Evolutionary conservation across 2,329 filamentous ascomycete species (phyloP).

Genomic region (Diaporthe longicolla): DNA sequence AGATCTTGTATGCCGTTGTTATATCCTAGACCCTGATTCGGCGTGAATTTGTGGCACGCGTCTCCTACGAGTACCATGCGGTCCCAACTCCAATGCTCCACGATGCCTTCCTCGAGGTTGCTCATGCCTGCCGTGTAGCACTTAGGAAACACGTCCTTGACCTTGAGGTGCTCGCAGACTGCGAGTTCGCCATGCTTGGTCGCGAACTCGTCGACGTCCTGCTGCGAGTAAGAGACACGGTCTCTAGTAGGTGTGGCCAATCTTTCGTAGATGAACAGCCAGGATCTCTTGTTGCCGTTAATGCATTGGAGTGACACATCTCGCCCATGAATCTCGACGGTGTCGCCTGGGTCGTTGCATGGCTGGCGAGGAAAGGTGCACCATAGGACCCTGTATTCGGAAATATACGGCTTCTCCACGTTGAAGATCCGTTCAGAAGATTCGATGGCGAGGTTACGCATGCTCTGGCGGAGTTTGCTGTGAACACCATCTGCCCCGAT

Average conservation of each 20-base stretch:
- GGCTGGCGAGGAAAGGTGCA: slow-evolving; percentile 48
- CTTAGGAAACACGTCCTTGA: slow-evolving; percentile 50
- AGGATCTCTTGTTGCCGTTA: slow-evolving; percentile 48
- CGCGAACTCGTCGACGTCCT: slow-evolving; percentile 49
- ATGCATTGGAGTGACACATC: slow-evolving; percentile 50
- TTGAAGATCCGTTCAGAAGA: slow-evolving; percentile 36
- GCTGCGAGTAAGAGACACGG: slow-evolving; percentile 46
- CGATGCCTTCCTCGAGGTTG: slow-evolving; percentile 55
- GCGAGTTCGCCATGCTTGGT: slow-evolving; percentile 48
- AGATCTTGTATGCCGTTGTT: slow-evolving; percentile 56
- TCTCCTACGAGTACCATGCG: slow-evolving; percentile 56
- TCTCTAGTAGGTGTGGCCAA: slow-evolving; percentile 47
- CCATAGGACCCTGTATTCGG: slow-evolving; percentile 54
- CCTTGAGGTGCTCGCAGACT: slow-evolving; percentile 46
- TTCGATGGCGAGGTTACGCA: slow-evolving; percentile 51
- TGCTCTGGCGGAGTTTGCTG: slow-evolving; percentile 53
- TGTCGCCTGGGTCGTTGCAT: slow-evolving; percentile 45
- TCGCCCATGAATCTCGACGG: slow-evolving; percentile 50
- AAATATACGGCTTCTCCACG: slow-evolving; percentile 50
- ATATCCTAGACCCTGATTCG: slow-evolving; percentile 52
- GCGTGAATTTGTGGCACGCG: slow-evolving; percentile 55
- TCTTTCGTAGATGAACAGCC: slow-evolving; percentile 54
- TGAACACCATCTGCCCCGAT: slow-evolving; percentile 61
- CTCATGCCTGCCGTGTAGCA: slow-evolving; percentile 49
- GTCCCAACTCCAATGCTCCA: slow-evolving; percentile 53